Base-by-base conservation (phyloP, 2,329 filamentous ascomycete species). In the Cladosporium phlei region DNA sequence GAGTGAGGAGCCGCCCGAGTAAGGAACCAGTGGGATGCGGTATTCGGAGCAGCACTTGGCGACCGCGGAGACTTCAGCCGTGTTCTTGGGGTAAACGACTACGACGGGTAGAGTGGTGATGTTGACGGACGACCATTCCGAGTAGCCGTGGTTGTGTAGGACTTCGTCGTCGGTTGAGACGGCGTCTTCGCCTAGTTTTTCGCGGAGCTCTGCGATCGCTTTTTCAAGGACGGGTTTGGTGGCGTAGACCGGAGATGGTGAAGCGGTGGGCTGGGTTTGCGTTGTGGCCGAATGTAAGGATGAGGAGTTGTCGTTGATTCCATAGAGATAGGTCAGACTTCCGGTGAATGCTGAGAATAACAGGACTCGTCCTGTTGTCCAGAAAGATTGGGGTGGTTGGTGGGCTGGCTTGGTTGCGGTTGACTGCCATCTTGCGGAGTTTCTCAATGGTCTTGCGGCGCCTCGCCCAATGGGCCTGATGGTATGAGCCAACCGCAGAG, bases 1-100 rank as follows among this genome's bases (percentile, higher is more conserved):
- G 0, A 96, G 72, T 55, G 86, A 91, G 0, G 87, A 85, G 11
- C 89, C 90, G 2, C 88, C 89, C 1, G 87, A 93, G 62, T 86
- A 95, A 0, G 88, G 85, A 50, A 93, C 69, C 70, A 95, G 86
- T 1, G 90, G 90, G 45, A 95, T 79, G 12, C 77, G 82, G 66
- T 89, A 83, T 63, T 84, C 84, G 68, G 85, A 75, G 68, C 89
- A 95, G 46, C 90, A 74, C 53, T 82, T 74, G 24, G 80, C 82
- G 47, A 87, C 79, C 28, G 69, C 60, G 0, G 76, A 78, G 2
- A 87, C 83, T 14, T 87, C 75, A 47, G 80, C 76, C 0, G 83
- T 87, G 1, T 70, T 75, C 22, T 69, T 73, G 0, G 84, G 84
- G 52, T 83, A 83, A 2, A 78, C 78, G 7, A 87, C 73, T 1